A percentile compares a stretch with the other conserved stretches of the same genome.
Conservation (phyloP, 148 eudicot genomes). For the Fagopyrum esculentum region DNA sequence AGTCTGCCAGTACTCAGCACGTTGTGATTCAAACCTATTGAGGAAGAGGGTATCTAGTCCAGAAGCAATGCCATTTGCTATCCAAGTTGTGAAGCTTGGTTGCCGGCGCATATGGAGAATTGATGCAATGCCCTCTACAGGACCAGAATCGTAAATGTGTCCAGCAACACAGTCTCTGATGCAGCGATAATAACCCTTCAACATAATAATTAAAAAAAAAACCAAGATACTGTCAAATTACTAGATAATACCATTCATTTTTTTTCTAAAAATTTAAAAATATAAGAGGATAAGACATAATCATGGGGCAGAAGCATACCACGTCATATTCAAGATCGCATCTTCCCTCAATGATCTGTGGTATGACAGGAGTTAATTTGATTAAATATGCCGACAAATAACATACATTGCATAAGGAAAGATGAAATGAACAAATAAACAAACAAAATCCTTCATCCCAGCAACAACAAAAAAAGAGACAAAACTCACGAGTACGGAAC, state of each 20-base stretch:
- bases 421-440: neutral
- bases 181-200: slow-evolving; percentile 49
- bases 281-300: neutral
- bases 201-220: neutral
- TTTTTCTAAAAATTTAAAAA: neutral
- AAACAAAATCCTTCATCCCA: neutral
- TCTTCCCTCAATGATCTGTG: slow-evolving; percentile 10
- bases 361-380: neutral
- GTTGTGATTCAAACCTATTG: slow-evolving; percentile 72
- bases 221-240: neutral
- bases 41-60: slow-evolving; percentile 77
- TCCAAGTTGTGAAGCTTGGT: slow-evolving; percentile 58
- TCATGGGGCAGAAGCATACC: neutral
- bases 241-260: neutral
- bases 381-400: neutral
- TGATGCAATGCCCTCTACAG: slow-evolving; percentile 74
- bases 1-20: slow-evolving; percentile 98
- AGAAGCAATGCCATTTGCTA: slow-evolving; percentile 60
- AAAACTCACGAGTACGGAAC: neutral
- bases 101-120: slow-evolving; percentile 58
- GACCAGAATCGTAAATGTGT: slow-evolving; percentile 78
- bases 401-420: neutral
- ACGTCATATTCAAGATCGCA: slow-evolving; percentile 10
- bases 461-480: neutral
- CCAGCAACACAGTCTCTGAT: slow-evolving; percentile 82